Evolutionary conservation across 441 rosid species (phyloP).

Genomic region (Populus hybrid): DNA sequence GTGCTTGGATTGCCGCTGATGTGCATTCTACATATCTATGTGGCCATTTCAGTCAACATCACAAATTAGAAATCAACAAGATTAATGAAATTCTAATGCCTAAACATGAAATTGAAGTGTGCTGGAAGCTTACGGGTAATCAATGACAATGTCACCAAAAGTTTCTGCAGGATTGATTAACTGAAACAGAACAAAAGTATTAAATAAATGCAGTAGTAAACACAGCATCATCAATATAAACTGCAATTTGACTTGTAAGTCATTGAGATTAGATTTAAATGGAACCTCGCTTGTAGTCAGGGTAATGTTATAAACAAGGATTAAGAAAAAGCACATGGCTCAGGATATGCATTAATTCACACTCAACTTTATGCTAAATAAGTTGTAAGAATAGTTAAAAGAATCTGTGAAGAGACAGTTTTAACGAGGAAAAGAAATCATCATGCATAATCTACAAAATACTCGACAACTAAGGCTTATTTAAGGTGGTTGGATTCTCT

Average conservation of each 20-base stretch:
- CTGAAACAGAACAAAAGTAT: slow-evolving; percentile 35
- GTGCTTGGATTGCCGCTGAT: slow-evolving; percentile 59
- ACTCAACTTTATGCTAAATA: not conserved
- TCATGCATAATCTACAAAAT: not conserved
- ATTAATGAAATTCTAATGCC: not conserved
- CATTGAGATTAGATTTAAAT: too few species aligned
- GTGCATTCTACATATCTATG: slow-evolving; percentile 62
- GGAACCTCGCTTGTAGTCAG: not conserved
- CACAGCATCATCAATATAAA: not conserved
- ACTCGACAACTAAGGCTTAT: too few species aligned
- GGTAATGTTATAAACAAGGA: not conserved
- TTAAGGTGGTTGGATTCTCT: too few species aligned
- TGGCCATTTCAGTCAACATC: not conserved
- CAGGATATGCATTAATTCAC: not conserved
- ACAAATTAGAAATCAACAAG: not conserved
- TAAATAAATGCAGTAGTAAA: not conserved
- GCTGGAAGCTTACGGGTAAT: slow-evolving; percentile 47
- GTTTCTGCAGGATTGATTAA: slow-evolving; percentile 94
- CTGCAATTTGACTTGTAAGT: not conserved
- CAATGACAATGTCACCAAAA: slow-evolving; percentile 93
- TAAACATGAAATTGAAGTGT: not conserved
- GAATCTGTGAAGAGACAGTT: not conserved
- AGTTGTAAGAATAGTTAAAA: not conserved
- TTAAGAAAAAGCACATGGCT: not conserved
- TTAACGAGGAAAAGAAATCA: not conserved